Percentiles rank a stretch among this genome's conserved stretches.
These are phyloP conservation scores for Chaetomidium leptoderma DNA, from an alignment of 495 filamentous ascomycete genomes.

Conservation along the genomic window DNA sequence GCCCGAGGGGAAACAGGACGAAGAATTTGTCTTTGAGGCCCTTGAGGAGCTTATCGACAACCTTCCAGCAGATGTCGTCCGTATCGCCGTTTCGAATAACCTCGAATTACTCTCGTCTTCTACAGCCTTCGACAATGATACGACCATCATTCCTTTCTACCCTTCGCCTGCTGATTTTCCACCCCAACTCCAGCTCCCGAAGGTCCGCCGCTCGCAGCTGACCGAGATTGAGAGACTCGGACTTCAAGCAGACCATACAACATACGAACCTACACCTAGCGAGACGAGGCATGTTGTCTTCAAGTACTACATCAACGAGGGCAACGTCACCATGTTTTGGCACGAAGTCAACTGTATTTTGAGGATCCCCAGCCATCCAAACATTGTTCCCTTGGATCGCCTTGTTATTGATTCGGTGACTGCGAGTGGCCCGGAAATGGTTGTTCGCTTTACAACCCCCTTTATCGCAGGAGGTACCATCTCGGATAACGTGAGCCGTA, in stretches of 20 bases:
- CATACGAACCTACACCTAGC: conserved; percentile 3
- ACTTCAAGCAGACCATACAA: conserved; percentile 8
- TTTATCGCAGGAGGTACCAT: conserved; percentile 15
- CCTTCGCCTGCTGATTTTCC: conserved; percentile 1
- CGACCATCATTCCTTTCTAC: conserved; percentile 4
- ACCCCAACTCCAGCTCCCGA: background rate
- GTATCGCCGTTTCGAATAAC: background rate
- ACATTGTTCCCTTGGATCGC: conserved; percentile 35
- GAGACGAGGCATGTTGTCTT: conserved; percentile 14
- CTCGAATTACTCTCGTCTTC: conserved; percentile 1
- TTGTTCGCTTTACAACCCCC: conserved; percentile 17
- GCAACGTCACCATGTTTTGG: conserved; percentile 25
- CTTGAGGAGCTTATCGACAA: conserved; percentile 6
- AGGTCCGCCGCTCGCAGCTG: conserved; percentile 8
- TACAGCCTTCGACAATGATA: background rate
- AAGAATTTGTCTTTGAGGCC: conserved; percentile 4
- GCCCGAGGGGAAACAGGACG: background rate
- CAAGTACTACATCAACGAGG: conserved; percentile 18
- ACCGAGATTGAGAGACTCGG: conserved; percentile 14
- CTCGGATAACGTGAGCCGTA: background rate
- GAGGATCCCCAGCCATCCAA: conserved; percentile 32
- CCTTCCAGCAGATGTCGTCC: background rate
- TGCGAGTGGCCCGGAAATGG: background rate
- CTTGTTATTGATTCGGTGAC: conserved; percentile 30
- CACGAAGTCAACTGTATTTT: conserved; percentile 36